phyloP scores from a whole-genome alignment of 306 rosid species.

The Prunus padus region DNA sequence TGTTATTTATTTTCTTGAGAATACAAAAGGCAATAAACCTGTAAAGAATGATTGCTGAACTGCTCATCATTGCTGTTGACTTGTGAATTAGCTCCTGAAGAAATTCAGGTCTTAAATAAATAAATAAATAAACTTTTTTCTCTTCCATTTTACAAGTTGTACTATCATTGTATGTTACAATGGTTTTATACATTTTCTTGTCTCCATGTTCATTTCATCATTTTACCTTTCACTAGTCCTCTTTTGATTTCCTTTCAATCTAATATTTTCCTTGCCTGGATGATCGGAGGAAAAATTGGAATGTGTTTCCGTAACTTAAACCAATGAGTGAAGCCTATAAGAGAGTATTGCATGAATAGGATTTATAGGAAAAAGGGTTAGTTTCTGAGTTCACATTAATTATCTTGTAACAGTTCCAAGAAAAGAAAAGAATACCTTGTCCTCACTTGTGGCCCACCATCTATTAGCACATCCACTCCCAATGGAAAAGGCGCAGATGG shows the following conservation, averaged over 20 bases:
- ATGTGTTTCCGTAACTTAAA: not conserved
- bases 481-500: constrained; percentile 55
- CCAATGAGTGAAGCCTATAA: not conserved
- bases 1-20: too few species aligned
- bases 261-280: not conserved
- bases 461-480: constrained; percentile 42
- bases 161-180: not conserved
- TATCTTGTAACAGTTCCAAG: constrained; percentile 56
- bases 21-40: too few species aligned
- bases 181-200: not conserved
- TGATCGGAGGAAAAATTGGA: not conserved
- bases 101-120: too few species aligned
- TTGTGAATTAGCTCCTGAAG: too few species aligned
- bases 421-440: constrained; percentile 85
- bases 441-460: constrained; percentile 73
- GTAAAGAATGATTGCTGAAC: too few species aligned
- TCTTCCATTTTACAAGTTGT: too few species aligned
- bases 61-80: too few species aligned
- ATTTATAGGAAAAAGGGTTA: not conserved
- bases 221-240: too few species aligned
- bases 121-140: too few species aligned
- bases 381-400: not conserved
- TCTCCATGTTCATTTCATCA: not conserved
- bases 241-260: too few species aligned
- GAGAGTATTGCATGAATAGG: not conserved